phyloP scores from a whole-genome alignment of 2,329 filamentous ascomycete species.

The Xylaria sp. region DNA sequence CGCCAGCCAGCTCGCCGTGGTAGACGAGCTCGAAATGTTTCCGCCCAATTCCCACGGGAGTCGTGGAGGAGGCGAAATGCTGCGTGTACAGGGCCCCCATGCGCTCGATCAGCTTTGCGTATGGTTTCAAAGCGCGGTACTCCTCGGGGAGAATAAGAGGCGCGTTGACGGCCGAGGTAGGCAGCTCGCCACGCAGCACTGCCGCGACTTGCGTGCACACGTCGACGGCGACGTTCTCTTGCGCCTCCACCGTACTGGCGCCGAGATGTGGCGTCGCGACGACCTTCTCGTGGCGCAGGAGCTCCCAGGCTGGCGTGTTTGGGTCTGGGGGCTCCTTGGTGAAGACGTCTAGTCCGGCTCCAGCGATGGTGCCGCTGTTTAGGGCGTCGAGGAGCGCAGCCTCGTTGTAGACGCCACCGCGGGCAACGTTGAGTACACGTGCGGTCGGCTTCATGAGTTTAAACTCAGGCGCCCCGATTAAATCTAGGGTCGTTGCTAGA shows the following conservation, averaged over 20 bases:
- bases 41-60: slow-evolving; percentile 59
- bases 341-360: slow-evolving; percentile 84
- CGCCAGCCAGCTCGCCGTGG: slow-evolving; percentile 76
- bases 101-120: slow-evolving; percentile 77
- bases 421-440: slow-evolving; percentile 80
- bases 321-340: slow-evolving; percentile 76
- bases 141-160: slow-evolving; percentile 85
- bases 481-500: slow-evolving; percentile 78
- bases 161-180: slow-evolving; percentile 82
- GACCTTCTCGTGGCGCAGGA: slow-evolving; percentile 76
- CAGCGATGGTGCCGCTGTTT: slow-evolving; percentile 76
- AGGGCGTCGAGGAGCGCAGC: slow-evolving; percentile 75
- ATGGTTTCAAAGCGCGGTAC: slow-evolving; percentile 80
- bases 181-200: slow-evolving; percentile 77
- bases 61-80: slow-evolving; percentile 63
- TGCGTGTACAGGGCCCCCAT: slow-evolving; percentile 85
- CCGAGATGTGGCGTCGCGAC: slow-evolving; percentile 84
- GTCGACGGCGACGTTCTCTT: slow-evolving; percentile 85
- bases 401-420: slow-evolving; percentile 85
- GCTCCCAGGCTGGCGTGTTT: slow-evolving; percentile 67
- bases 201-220: slow-evolving; percentile 83
- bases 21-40: slow-evolving; percentile 81
- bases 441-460: slow-evolving; percentile 78
- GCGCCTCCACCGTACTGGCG: slow-evolving; percentile 82
- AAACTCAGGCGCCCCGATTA: slow-evolving; percentile 75